phyloP scores from a whole-genome alignment of 805 yeast genomes.

The Kodamaea kakaduensis region DNA sequence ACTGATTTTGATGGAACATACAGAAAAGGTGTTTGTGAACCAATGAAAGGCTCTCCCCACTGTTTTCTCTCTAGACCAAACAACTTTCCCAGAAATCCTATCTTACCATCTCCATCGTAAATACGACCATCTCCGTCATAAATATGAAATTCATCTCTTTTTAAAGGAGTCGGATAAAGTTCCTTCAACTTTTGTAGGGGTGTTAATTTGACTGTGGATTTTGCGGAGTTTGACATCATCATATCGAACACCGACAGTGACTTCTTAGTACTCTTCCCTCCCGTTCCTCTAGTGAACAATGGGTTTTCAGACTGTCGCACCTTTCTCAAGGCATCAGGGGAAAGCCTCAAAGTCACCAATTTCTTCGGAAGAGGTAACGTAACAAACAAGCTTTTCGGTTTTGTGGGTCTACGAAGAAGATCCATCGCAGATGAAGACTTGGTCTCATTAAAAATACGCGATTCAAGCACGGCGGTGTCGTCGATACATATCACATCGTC shows the following conservation, averaged over 20 bases:
- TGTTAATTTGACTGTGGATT: conserved; percentile 22
- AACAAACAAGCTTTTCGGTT: conserved; percentile 2
- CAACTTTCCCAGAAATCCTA: no score
- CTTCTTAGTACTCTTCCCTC: no score
- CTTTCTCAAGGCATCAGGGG: conserved; percentile 21
- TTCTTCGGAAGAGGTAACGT: not conserved
- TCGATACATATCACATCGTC: no score
- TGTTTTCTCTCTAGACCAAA: no score
- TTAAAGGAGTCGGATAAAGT: conserved; percentile 29
- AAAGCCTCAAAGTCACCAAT: conserved; percentile 23
- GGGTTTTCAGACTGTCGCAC: conserved; percentile 28
- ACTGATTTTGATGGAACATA: no score
- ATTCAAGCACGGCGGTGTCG: conserved; percentile 15
- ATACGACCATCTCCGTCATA: not conserved
- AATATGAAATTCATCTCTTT: conserved; percentile 32
- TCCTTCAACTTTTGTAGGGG: conserved; percentile 30
- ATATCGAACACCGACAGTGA: conserved; percentile 29
- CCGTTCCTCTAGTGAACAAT: conserved; percentile 26
- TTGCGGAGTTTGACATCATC: conserved; percentile 35
- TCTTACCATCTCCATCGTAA: no score
- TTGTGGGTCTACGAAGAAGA: conserved; percentile 6
- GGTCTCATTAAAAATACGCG: conserved; percentile 17
- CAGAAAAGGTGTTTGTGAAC: no score
- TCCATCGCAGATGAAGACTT: conserved; percentile 34
- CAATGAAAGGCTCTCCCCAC: no score